Percentiles rank a stretch among this genome's conserved stretches.
These are phyloP conservation scores for Coniochaeta sp. DNA, from an alignment of 2,329 filamentous ascomycete genomes.

Conservation along the genomic window DNA sequence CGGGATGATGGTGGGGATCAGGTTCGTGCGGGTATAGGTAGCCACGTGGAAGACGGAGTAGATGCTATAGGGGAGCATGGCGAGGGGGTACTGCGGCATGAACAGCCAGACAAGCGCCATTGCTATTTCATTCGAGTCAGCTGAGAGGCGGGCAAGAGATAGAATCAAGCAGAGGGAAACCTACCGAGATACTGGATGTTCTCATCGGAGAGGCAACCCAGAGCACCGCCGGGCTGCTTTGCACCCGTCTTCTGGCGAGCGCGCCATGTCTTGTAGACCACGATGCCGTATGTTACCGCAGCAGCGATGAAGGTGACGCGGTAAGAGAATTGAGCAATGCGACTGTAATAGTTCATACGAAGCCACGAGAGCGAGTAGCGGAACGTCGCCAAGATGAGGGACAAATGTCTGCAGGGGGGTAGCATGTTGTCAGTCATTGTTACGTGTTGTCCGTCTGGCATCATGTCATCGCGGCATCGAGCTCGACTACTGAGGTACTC, in stretches of 20 bases:
- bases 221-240: constrained; percentile 47
- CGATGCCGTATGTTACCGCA: constrained; percentile 90
- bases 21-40: constrained; percentile 88
- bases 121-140: constrained; percentile 40
- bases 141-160: not conserved
- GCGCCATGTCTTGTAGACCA: constrained; percentile 95
- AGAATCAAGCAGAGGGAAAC: constrained; percentile 26
- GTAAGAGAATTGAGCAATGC: constrained; percentile 76
- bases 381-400: constrained; percentile 72
- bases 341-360: constrained; percentile 76
- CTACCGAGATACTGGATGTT: constrained; percentile 95
- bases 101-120: constrained; percentile 96
- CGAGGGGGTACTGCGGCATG: constrained; percentile 79
- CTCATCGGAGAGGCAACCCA: constrained; percentile 75
- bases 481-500: not conserved
- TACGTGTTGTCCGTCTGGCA: constrained; percentile 4
- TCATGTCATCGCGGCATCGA: constrained; percentile 1
- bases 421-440: constrained; percentile 7
- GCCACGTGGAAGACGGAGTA: constrained; percentile 99
- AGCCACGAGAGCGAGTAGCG: constrained; percentile 83
- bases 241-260: constrained; percentile 71
- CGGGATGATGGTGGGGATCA: constrained; percentile 80
- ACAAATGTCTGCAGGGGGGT: constrained; percentile 65
- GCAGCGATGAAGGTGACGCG: constrained; percentile 85
- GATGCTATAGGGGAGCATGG: constrained; percentile 87